Base-by-base conservation (phyloP, 805 yeast species). In the Suhomyces kilbournensis region DNA sequence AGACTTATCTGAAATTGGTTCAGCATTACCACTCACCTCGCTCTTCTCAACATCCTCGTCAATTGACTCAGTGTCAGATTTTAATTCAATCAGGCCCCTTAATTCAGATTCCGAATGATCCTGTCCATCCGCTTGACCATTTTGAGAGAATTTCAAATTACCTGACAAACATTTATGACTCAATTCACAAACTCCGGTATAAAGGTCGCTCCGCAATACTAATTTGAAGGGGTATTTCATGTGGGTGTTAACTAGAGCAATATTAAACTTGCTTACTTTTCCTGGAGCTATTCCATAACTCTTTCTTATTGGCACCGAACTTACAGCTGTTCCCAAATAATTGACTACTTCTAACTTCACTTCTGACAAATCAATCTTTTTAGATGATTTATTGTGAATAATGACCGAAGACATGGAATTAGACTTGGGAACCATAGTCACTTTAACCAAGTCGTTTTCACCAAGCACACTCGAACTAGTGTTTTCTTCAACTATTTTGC, bases 151-250 rank as follows among this genome's bases (percentile, higher is more conserved):
- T 20, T 49, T 49, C 25, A 68, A 59, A 14, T 39, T 48, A 8
- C 71, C 70, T 26, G 60, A 56, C 58, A 69, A 56, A 14, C 61
- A 56, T 45, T 61, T 58, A 49, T 61, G 44, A 44, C 56, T 64
- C 49, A 70, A 58, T 12, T 58, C 58, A 47, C 67, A 64, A 20
- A 48, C 53, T 7, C 67, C 70, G 19, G 43, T 35, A 25, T 52
- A 43, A 7, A 51, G 38, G 0, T 54, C 64, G 50, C 65, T 69
- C 40, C 50, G 56, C 59, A 72, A 57, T 6, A 59, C 52, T 4
- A 74, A 55, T 47, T 60, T 60, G 58, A 72, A 69, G 6, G 77
- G 76, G 49, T 59, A 64, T 52, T 69, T 68, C 49, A 67, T 59
- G 50, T 72, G 72, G 20, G 69, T 65, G 50, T 61, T 61, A 44